Evolutionary conservation across 352 stramenopile species (phyloP), one percentile per base, ranked within the genome.

Genomic region (Globisporangium cederbergense): DNA sequence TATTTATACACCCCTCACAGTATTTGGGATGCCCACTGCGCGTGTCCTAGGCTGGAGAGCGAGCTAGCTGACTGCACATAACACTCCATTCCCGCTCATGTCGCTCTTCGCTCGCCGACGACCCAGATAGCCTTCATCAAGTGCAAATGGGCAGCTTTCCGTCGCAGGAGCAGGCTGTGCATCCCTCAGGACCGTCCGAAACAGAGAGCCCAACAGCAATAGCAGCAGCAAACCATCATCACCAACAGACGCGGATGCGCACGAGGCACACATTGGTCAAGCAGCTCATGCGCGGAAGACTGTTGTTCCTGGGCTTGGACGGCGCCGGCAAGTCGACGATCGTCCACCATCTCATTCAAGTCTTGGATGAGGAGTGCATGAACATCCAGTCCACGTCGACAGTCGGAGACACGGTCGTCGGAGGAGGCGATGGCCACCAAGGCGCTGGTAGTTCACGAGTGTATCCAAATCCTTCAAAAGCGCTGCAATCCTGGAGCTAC

Each of bases 321-420:
- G 71, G 75, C 28, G 77, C 78, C 2, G 80, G 80, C n/a, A 89
- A 89, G 52, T 82, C 78, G 38, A 88, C 80, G 9, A 66, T 90
- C 7, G 60, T 83, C 9, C 68, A 81, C 16, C 71, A 88, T 20
- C 66, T 90, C 1, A 64, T 72, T 28, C 62, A 69, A 6, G 30
- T 51, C 13, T 11, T 60, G 34, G 65, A 71, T 0, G 76, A 81
- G 9, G 65, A 72, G 18, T 36, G 58, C 50, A 52, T 32, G 2
- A 52, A 61, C 47, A 18, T 34, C 3, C 25, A 36, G 5, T 57
- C 60, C 7, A 57, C 43, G 20, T 53, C 68, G 8, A 67, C 65
- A 34, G 43, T 30, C 7, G 20, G 66, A 59, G 32, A 60, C 14
- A 28, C 13, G 52, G 14, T 46, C 9, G 32, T 14, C 32, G 52